Base-by-base conservation (phyloP, 2,329 filamentous ascomycete species). In the Thyridium curvatum region DNA sequence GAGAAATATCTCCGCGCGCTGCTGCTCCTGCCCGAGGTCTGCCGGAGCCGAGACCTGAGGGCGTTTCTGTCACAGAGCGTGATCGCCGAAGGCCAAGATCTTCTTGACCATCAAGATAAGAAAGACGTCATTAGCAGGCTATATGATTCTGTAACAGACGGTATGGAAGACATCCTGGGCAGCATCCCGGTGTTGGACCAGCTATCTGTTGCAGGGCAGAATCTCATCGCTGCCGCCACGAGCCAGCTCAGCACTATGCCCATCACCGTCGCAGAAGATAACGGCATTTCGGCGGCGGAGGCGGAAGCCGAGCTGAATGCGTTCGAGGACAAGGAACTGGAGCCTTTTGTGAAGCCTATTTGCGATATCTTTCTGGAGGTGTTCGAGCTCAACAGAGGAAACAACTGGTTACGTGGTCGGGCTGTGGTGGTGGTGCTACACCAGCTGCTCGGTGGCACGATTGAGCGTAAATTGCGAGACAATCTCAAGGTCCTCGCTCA, bases 291-390 rank as follows among this genome's bases (percentile, higher is more conserved):
- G 8, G 70, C 77, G 3, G 77, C 81, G 3, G 93, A 97, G 65
- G 93, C 90, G 0, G 90, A 97, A 62, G 91, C 91, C 0, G 93
- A 97, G 61, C 69, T 98, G 35, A 86, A 90, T 41, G 91, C 91
- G 0, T 97, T 94, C 53, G 91, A 97, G 61, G 83, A 86, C 55
- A 83, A 82, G 52, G 88, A 95, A 39, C 71, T 89, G 3, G 89
- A 94, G 55, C 93, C 93, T 1, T 97, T 98, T 54, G 93, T 98
- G 52, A 98, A 96, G 58, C 94, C 93, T 4, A 96, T 98, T 45
- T 96, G 90, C 61, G 93, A 98, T 60, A 82, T 98, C 43, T 98
- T 98, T 63, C 76, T 98, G 13, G 93, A 98, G 58, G 79, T 89
- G 0, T 98, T 98, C 55, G 90, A 95, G 55, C 74, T 98, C 30